Evolutionary conservation across 768 basidiomycete genomes (phyloP).

Genomic region (Trametes elegans): DNA sequence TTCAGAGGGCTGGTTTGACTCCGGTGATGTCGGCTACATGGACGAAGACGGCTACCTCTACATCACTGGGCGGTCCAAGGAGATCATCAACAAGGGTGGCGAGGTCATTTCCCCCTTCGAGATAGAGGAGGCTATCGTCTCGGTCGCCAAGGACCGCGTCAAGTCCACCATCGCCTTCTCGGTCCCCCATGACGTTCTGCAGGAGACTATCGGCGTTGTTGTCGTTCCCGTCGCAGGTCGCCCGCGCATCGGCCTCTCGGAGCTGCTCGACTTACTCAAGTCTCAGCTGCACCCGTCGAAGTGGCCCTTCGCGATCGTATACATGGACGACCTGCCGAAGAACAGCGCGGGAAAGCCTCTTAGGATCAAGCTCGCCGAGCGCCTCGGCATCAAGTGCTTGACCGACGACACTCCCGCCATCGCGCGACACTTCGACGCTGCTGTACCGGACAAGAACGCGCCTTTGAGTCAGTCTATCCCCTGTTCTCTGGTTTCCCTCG

Average conservation of each 20-base stretch:
- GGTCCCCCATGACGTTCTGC: constrained; percentile 45
- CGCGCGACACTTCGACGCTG: constrained; percentile 43
- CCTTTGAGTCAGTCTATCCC: constrained; percentile 39
- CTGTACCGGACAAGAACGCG: constrained; percentile 31
- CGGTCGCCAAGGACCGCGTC: constrained; percentile 40
- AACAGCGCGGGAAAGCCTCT: constrained; percentile 49
- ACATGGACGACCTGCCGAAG: constrained; percentile 47
- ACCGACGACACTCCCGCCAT: constrained; percentile 34
- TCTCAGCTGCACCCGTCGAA: constrained; percentile 47
- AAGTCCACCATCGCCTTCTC: constrained; percentile 45
- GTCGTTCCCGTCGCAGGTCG: constrained; percentile 36
- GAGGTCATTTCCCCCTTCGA: constrained; percentile 64
- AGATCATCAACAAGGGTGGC: constrained; percentile 60
- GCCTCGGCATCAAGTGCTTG: constrained; percentile 38
- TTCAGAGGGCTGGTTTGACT: constrained; percentile 53
- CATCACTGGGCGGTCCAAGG: constrained; percentile 59
- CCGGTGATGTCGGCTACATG: constrained; percentile 48
- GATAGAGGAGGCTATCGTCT: constrained; percentile 54
- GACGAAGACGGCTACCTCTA: constrained; percentile 46
- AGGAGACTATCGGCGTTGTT: constrained; percentile 47
- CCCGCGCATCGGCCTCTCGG: constrained; percentile 41
- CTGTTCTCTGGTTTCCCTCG: constrained; percentile 34
- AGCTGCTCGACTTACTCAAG: constrained; percentile 44
- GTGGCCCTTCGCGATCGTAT: constrained; percentile 49
- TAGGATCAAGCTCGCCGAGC: constrained; percentile 42